Evolutionary conservation across 2,329 filamentous ascomycete species (phyloP).

Genomic region (Ilyonectria destructans): DNA sequence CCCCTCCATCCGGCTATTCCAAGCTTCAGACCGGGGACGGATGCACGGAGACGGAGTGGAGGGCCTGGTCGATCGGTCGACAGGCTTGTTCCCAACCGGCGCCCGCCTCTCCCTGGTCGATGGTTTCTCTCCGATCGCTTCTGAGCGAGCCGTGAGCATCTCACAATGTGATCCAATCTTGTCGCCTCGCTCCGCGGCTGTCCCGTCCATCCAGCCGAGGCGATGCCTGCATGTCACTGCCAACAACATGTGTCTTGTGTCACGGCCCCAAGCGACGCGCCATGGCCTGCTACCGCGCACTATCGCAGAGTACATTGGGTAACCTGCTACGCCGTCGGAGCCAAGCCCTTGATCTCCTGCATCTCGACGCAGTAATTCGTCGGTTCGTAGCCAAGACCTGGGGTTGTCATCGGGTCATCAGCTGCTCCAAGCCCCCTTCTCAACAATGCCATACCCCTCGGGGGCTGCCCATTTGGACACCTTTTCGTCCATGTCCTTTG

Average conservation of each 20-base stretch:
- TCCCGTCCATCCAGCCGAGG: constrained; percentile 38
- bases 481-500: neutral
- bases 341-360: constrained; percentile 37
- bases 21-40: constrained; percentile 23
- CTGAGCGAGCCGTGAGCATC: neutral
- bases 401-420: constrained; percentile 38
- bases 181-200: constrained; percentile 24
- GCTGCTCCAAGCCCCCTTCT: constrained; percentile 14
- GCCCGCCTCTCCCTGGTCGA: constrained; percentile 14
- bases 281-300: neutral
- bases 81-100: constrained; percentile 22
- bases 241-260: constrained; percentile 41
- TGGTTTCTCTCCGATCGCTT: constrained; percentile 23
- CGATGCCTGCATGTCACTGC: constrained; percentile 28
- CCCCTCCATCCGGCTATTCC: constrained; percentile 9
- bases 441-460: neutral
- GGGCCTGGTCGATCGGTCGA: constrained; percentile 39
- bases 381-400: constrained; percentile 43
- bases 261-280: constrained; percentile 2
- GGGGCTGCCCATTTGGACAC: neutral
- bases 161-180: constrained; percentile 25
- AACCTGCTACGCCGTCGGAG: constrained; percentile 40
- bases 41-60: constrained; percentile 7
- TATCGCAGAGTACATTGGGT: neutral
- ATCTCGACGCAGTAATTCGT: constrained; percentile 34